These are phyloP conservation scores for Chytriomyces hyalinus DNA, from an alignment of 192 early-diverging fungal species.

Conservation along the genomic window DNA sequence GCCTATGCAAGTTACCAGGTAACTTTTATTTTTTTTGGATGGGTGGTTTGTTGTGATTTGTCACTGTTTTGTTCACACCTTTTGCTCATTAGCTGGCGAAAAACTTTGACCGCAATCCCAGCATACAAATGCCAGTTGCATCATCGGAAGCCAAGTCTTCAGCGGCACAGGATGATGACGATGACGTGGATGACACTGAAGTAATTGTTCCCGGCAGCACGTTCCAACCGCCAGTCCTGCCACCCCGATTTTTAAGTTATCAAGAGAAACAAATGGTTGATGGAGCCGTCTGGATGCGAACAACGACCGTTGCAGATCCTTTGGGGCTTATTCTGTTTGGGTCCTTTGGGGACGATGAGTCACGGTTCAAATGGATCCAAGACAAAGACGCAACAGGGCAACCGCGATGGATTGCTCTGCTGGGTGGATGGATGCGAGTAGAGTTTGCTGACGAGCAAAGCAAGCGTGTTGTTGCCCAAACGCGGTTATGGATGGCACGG, in stretches of 20 bases:
- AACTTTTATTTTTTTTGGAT: not conserved
- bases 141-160: not conserved
- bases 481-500: conserved; percentile 37
- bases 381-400: not conserved
- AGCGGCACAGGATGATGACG: conserved; percentile 1
- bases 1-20: conserved; percentile 33
- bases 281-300: conserved; percentile 45
- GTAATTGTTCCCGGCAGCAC: not conserved
- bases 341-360: conserved; percentile 7
- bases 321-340: conserved; percentile 44
- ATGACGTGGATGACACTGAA: conserved; percentile 19
- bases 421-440: conserved; percentile 41
- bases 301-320: conserved; percentile 45
- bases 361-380: conserved; percentile 14
- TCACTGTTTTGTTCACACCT: not conserved
- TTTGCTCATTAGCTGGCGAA: conserved; percentile 32
- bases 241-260: conserved; percentile 48
- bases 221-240: conserved; percentile 33
- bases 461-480: conserved; percentile 36
- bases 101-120: not conserved
- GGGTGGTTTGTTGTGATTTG: not conserved
- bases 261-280: conserved; percentile 60
- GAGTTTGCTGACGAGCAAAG: conserved; percentile 32
- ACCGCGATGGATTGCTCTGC: conserved; percentile 29
- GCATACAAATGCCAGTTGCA: not conserved